Evolutionary conservation across 495 filamentous ascomycete species (phyloP).

Genomic region (Penicillium odoratum): DNA sequence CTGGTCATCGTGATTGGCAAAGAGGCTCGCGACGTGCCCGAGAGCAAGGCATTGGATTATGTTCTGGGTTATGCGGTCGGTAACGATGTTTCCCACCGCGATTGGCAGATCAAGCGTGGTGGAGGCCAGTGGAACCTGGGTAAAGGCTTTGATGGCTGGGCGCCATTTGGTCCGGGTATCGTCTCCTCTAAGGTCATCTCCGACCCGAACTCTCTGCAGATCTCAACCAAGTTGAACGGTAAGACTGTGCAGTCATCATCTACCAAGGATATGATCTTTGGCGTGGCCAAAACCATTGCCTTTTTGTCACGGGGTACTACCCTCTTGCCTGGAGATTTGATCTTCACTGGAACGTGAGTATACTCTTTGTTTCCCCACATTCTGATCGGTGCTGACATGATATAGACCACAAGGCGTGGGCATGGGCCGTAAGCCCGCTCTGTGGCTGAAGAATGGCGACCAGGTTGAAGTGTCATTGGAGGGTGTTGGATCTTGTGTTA

Average conservation of each 20-base stretch:
- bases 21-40: conserved; percentile 64
- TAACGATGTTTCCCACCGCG: conserved; percentile 81
- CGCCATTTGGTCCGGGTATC: conserved; percentile 82
- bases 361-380: background rate
- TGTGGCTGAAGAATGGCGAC: conserved; percentile 82
- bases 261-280: conserved; percentile 82
- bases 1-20: conserved; percentile 78
- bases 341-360: conserved; percentile 83
- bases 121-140: conserved; percentile 81
- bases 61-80: conserved; percentile 80
- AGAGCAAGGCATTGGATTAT: conserved; percentile 66
- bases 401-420: conserved; percentile 72
- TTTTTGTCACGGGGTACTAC: conserved; percentile 79
- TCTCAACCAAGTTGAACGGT: conserved; percentile 71
- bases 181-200: conserved; percentile 64
- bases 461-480: conserved; percentile 74
- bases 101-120: conserved; percentile 78
- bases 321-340: conserved; percentile 74
- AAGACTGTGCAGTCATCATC: conserved; percentile 68
- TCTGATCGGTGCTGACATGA: background rate
- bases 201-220: conserved; percentile 67
- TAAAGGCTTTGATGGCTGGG: conserved; percentile 88
- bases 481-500: conserved; percentile 67
- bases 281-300: conserved; percentile 68
- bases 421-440: conserved; percentile 68